Base-by-base conservation (phyloP, 345 rosid genomes). In the Salix dunnii region DNA sequence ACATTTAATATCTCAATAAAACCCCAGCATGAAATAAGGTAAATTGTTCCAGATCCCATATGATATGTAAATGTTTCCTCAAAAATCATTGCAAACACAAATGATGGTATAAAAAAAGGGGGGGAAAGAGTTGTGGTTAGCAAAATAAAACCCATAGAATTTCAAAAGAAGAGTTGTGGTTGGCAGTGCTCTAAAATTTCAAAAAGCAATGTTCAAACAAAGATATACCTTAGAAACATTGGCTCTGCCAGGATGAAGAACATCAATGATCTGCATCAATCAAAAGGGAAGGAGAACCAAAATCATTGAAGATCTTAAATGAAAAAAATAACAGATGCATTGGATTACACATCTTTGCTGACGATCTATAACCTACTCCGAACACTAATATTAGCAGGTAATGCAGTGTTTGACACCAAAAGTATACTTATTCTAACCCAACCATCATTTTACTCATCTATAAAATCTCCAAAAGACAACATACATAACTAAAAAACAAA, bases 241-340 rank as follows among this genome's bases (percentile, higher is more conserved):
- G 70, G 99, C 82, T 60, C 96, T 85, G 11, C 99, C 97, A 1
- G 99, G 99, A 83, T 95, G 99, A 76, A 95, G 91, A 75, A 93
- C 99, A 87, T 95, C 99, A 71, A 95, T 91, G 25, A 95, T 85
- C 99, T 95, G 88, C 74, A 72, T 46, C 18, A 8, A 46, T 6
- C 49, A 23, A 53, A n/a, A 11, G 25, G 28, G 5, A 28, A 17
- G n/a, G n/a, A 58, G 33, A 21, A 42, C 48, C 72, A 40, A 16
- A 43, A 67, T 27, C 40, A 3, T 64, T 64, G 38, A 64, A 17
- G n/a, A 64, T 18, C 63, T 23, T 58, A n/a, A 5, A n/a, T 58
- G 27, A 58, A 58, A 51, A 55, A 10, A 12, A 58, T n/a, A 58
- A 0, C 2, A 58, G 1, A 23, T 23, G 25, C 27, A 9, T n/a